These are phyloP conservation scores for Sporothrix mexicana DNA, from an alignment of 2,329 filamentous ascomycete genomes.

Conservation along the genomic window DNA sequence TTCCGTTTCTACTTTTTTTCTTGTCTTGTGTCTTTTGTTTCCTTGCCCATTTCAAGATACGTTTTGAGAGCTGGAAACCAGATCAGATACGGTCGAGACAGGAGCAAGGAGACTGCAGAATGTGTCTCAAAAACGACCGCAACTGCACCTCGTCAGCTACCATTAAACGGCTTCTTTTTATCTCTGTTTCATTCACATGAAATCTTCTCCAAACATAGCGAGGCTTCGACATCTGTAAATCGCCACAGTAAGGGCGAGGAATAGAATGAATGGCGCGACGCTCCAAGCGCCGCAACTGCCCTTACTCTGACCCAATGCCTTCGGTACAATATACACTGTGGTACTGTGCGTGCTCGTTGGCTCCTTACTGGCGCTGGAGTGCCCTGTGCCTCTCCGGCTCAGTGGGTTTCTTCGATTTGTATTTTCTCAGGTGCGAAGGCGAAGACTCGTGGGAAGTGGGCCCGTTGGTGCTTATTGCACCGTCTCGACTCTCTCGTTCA, in stretches of 20 bases:
- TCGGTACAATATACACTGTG: not conserved
- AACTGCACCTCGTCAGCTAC: not conserved
- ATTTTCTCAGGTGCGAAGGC: not conserved
- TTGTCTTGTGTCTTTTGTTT: not conserved
- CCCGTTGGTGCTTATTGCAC: slow-evolving; percentile 12
- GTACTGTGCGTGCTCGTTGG: not conserved
- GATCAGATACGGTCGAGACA: not conserved
- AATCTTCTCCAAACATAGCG: not conserved
- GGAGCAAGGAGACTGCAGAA: not conserved
- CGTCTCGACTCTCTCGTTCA: not conserved
- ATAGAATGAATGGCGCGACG: not conserved
- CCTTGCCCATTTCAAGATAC: not conserved
- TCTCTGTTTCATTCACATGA: not conserved
- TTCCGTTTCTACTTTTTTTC: not conserved
- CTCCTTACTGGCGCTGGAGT: not conserved
- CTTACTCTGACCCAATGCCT: not conserved
- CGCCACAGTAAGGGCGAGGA: not conserved
- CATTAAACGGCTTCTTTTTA: not conserved
- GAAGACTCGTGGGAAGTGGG: not conserved
- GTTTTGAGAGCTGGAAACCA: no score
- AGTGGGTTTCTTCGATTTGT: not conserved
- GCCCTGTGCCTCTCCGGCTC: not conserved
- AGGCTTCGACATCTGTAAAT: not conserved
- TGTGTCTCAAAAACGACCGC: slow-evolving; percentile 14
- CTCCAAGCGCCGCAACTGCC: not conserved